Percentiles rank a stretch among this genome's conserved stretches.
Evolutionary conservation across 2,329 filamentous ascomycete genomes (phyloP).

Genomic region (Arachnopeziza araneosa): DNA sequence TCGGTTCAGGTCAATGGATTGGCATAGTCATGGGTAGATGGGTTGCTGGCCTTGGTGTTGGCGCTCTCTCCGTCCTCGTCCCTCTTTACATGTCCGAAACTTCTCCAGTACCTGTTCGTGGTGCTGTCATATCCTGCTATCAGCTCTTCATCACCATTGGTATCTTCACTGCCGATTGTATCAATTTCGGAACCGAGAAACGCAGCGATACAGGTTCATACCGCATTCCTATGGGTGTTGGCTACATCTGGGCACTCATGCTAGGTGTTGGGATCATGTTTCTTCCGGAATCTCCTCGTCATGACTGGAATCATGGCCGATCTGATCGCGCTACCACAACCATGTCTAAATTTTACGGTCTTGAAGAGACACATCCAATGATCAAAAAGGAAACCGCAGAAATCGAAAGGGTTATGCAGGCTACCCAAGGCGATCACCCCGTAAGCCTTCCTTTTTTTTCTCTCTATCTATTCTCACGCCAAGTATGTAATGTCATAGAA

Average conservation of each 20-base stretch:
- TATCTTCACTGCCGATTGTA: conserved; percentile 51
- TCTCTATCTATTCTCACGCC: too few relatives aligned
- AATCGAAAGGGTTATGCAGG: conserved; percentile 38
- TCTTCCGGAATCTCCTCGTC: conserved; percentile 53
- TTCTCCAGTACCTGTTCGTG: conserved; percentile 56
- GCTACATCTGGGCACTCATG: conserved; percentile 46
- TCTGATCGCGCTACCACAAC: conserved; percentile 45
- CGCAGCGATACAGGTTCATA: conserved; percentile 43
- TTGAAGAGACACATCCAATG: conserved; percentile 42
- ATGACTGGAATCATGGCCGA: conserved; percentile 33
- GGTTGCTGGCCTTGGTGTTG: conserved; percentile 62
- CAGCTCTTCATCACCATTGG: conserved; percentile 70
- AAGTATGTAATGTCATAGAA: too few relatives aligned
- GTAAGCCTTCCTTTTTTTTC: too few relatives aligned
- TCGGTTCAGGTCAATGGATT: conserved; percentile 51
- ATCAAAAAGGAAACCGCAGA: conserved; percentile 46
- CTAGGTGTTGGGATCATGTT: conserved; percentile 47
- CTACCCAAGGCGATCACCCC: conserved; percentile 50
- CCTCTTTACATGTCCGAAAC: conserved; percentile 64
- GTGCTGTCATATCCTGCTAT: conserved; percentile 60
- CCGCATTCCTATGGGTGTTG: conserved; percentile 56
- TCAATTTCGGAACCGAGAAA: conserved; percentile 45
- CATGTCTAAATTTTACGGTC: conserved; percentile 46
- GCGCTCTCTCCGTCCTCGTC: conserved; percentile 58
- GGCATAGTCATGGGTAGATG: conserved; percentile 59